Conservation (phyloP, 495 filamentous ascomycete genomes). For the Penicillium paradoxum region DNA sequence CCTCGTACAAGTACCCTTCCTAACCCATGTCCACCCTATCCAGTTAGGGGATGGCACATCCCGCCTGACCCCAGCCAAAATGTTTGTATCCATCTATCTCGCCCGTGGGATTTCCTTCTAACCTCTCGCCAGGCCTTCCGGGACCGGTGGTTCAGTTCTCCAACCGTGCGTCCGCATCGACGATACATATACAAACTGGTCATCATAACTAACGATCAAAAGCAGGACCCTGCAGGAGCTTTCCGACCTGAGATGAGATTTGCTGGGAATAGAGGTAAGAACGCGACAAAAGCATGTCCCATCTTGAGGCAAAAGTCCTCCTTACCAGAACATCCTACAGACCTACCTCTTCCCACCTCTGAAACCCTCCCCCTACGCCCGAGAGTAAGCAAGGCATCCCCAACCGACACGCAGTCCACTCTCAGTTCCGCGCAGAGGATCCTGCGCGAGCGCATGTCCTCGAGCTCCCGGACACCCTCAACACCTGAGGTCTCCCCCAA, state of each 20-base stretch:
- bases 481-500: neutral
- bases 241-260: neutral
- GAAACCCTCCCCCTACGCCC: neutral
- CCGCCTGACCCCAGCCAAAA: slow-evolving; percentile 6
- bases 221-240: neutral
- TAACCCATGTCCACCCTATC: slow-evolving; percentile 1
- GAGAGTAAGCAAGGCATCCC: neutral
- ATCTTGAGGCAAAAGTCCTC: neutral
- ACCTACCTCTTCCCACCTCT: too few species aligned
- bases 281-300: too few species aligned
- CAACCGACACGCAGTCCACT: neutral
- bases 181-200: neutral
- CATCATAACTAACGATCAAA: neutral
- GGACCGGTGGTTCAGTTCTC: neutral
- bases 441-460: neutral
- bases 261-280: neutral
- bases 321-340: neutral
- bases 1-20: neutral
- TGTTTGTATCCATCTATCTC: neutral
- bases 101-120: neutral
- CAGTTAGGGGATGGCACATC: neutral
- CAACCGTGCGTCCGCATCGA: neutral
- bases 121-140: neutral
- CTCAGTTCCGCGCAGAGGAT: neutral
- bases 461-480: neutral